These are phyloP conservation scores for Neocatenulostroma microsporum DNA, from an alignment of 2,329 filamentous ascomycete genomes.

Conservation along the genomic window DNA sequence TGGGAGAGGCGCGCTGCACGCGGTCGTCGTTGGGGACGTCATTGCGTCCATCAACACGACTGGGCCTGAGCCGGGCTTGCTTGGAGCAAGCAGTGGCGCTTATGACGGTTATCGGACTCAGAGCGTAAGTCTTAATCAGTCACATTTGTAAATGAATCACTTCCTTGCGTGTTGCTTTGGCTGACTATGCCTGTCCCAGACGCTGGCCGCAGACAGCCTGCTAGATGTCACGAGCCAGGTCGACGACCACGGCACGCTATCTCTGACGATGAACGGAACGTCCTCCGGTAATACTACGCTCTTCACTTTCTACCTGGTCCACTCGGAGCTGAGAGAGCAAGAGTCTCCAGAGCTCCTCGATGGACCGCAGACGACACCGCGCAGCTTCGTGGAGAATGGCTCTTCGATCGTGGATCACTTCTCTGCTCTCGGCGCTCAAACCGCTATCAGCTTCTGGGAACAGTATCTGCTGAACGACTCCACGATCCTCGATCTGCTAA, in stretches of 20 bases:
- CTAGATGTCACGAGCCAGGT: slow-evolving; percentile 24
- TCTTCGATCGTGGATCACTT: slow-evolving; percentile 30
- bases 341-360: slow-evolving; percentile 23
- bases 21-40: no score
- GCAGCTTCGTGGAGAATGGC: slow-evolving; percentile 25
- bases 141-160: no score
- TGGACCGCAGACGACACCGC: slow-evolving; percentile 16
- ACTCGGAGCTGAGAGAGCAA: slow-evolving; percentile 24
- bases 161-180: no score
- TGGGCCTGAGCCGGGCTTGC: slow-evolving; percentile 9
- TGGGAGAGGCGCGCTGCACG: no score
- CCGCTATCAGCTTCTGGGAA: slow-evolving; percentile 29
- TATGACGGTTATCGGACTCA: no score
- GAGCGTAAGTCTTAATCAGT: no score
- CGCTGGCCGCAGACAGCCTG: slow-evolving; percentile 14
- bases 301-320: slow-evolving; percentile 27
- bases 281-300: slow-evolving; percentile 14
- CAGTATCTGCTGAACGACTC: slow-evolving; percentile 23
- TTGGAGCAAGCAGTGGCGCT: no score
- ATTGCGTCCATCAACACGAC: slow-evolving; percentile 20
- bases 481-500: slow-evolving; percentile 15
- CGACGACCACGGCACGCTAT: slow-evolving; percentile 14
- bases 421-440: slow-evolving; percentile 21
- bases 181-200: slow-evolving; percentile 1
- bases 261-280: slow-evolving; percentile 18